phyloP scores from a whole-genome alignment of 352 stramenopile species.

The Globisporangium echinulatum region DNA sequence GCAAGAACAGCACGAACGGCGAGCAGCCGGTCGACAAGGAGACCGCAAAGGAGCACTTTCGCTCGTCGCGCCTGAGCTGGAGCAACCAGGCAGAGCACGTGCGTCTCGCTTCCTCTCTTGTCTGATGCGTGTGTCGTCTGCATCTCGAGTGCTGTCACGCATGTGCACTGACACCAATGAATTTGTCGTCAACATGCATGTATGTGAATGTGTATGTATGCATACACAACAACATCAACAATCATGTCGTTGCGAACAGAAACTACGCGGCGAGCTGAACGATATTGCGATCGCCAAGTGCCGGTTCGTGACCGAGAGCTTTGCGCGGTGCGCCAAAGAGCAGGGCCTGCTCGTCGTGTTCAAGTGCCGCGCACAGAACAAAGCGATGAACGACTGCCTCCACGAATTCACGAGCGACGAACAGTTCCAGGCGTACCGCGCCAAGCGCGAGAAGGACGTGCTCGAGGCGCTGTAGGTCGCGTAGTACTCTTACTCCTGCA shows the following conservation, averaged over 20 bases:
- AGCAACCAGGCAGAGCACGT: conserved; percentile 82
- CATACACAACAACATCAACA: not conserved
- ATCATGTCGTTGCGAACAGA: conserved; percentile 22
- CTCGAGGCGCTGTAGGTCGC: conserved; percentile 12
- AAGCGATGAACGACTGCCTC: conserved; percentile 73
- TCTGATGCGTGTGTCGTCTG: not conserved
- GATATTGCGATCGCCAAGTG: conserved; percentile 82
- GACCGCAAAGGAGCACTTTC: conserved; percentile 63
- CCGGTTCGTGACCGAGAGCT: conserved; percentile 40
- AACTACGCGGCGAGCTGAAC: conserved; percentile 76
- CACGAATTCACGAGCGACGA: conserved; percentile 76
- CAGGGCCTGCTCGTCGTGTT: conserved; percentile 68
- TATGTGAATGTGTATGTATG: not conserved
- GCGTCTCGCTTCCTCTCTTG: conserved; percentile 8
- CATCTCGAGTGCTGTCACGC: not conserved
- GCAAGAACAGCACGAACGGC: conserved; percentile 7
- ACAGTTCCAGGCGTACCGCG: conserved; percentile 60
- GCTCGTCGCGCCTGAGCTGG: conserved; percentile 72
- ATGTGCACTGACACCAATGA: not conserved
- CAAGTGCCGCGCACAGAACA: conserved; percentile 67
- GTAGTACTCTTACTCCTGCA: too few relatives aligned
- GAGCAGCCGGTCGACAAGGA: conserved; percentile 65
- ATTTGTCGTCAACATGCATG: not conserved
- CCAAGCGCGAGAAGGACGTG: conserved; percentile 56
- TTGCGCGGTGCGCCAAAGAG: conserved; percentile 61